phyloP scores from a whole-genome alignment of 1,139 yeast genomes.

The Sugiyamaella novakii region DNA sequence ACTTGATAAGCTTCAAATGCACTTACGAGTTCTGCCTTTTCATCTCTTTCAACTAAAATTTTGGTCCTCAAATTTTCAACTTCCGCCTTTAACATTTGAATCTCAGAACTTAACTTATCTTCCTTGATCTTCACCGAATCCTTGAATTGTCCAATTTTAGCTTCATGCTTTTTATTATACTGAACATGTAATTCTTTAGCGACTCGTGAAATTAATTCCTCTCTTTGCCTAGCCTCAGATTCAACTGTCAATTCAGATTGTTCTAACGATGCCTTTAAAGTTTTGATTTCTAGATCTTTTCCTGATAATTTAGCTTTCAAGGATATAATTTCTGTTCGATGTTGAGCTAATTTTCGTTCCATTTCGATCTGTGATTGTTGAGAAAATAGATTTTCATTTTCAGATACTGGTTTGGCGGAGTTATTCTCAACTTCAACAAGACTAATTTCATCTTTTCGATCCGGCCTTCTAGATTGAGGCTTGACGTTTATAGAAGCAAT shows the following conservation, averaged over 20 bases:
- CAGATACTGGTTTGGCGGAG: neutral
- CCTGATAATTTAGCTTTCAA: conserved; percentile 35
- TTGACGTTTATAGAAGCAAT: too few relatives aligned
- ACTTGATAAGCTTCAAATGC: conserved; percentile 51
- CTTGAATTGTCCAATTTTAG: conserved; percentile 55
- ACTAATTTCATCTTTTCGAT: conserved; percentile 15
- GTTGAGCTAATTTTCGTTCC: conserved; percentile 9
- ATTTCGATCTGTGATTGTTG: conserved; percentile 10
- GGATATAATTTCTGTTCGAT: conserved; percentile 31
- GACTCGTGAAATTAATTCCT: conserved; percentile 53
- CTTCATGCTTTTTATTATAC: conserved; percentile 69
- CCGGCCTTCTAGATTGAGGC: neutral
- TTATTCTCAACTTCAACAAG: conserved; percentile 4
- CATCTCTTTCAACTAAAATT: conserved; percentile 52
- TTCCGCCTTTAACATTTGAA: conserved; percentile 40
- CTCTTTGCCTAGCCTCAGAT: conserved; percentile 49
- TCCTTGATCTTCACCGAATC: conserved; percentile 19
- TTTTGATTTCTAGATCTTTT: conserved; percentile 34
- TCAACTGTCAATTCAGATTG: conserved; percentile 33
- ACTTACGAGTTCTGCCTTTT: conserved; percentile 57
- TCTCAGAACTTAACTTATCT: conserved; percentile 15
- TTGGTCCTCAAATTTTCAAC: conserved; percentile 34
- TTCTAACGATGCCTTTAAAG: conserved; percentile 29
- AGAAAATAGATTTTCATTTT: neutral
- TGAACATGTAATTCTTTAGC: conserved; percentile 69